phyloP scores from a whole-genome alignment of 306 rosid species.

The Echinosophora koreensis region DNA sequence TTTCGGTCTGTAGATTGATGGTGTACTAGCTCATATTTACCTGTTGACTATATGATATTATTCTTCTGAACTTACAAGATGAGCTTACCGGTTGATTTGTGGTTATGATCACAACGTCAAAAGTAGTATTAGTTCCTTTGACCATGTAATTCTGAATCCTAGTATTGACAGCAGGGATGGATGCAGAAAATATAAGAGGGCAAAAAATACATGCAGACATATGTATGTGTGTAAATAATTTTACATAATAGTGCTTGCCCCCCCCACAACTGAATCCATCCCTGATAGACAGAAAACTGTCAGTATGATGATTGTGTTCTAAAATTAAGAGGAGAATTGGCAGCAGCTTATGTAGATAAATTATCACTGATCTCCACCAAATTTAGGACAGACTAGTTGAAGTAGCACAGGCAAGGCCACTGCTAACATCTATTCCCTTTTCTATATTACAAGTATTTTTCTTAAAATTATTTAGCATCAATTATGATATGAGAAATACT shows the following conservation, averaged over 20 bases:
- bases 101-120: not conserved
- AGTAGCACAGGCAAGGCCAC: slow-evolving; percentile 3
- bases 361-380: not conserved
- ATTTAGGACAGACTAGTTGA: not conserved
- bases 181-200: too few species aligned
- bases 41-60: not conserved
- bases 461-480: slow-evolving; percentile 16
- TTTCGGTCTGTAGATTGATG: slow-evolving; percentile 21
- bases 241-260: too few species aligned
- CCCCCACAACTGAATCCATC: too few species aligned
- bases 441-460: slow-evolving; percentile 21
- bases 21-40: slow-evolving; percentile 3
- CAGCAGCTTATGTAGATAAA: slow-evolving; percentile 10
- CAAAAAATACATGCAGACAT: too few species aligned
- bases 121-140: not conserved
- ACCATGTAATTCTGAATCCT: slow-evolving; percentile 6
- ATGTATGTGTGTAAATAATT: too few species aligned
- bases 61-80: slow-evolving; percentile 13
- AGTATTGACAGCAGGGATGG: not conserved
- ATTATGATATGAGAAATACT: slow-evolving; percentile 6
- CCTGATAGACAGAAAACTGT: slow-evolving; percentile 4
- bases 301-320: not conserved
- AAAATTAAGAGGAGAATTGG: not conserved
- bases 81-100: not conserved
- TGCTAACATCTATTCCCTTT: slow-evolving; percentile 31